Percentiles rank a stretch among this genome's conserved stretches.
phyloP scores from a whole-genome alignment of 192 early-diverging fungal species.

The Rhizophlyctis rosea region DNA sequence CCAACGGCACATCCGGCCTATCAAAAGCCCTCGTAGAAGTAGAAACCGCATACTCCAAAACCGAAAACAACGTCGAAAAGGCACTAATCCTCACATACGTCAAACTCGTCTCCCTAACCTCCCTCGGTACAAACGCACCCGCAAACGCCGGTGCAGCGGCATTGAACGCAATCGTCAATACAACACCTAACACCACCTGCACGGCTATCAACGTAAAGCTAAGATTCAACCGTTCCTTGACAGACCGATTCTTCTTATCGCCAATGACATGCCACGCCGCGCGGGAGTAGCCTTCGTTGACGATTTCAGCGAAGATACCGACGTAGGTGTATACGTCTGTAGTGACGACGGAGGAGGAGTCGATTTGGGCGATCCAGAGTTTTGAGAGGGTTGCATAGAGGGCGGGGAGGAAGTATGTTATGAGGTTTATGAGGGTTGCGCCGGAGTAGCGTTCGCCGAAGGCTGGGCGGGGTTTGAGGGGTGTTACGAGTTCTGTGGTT shows the following conservation, averaged over 20 bases:
- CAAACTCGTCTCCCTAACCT: conserved; percentile 15
- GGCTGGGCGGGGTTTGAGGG: conserved; percentile 4
- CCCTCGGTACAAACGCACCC: conserved; percentile 20
- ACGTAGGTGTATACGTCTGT: conserved; percentile 29
- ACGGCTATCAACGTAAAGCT: conserved; percentile 4
- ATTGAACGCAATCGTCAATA: conserved; percentile 14
- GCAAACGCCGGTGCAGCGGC: conserved; percentile 20
- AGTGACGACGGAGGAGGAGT: conserved; percentile 24
- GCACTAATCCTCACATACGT: conserved; percentile 25
- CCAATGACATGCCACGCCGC: conserved; percentile 27
- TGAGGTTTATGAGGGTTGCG: conserved; percentile 23
- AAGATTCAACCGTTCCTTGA: background rate
- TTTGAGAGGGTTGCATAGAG: conserved; percentile 28
- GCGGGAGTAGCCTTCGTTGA: conserved; percentile 30
- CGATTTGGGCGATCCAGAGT: conserved; percentile 30
- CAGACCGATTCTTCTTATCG: background rate
- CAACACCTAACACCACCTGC: conserved; percentile 5
- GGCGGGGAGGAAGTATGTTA: conserved; percentile 22
- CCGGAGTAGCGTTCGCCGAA: conserved; percentile 19
- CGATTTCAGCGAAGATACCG: conserved; percentile 21
- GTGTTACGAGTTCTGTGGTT: background rate
- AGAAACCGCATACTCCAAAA: conserved; percentile 17
- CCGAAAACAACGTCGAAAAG: conserved; percentile 25
- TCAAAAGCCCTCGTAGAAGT: conserved; percentile 21
- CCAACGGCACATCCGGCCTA: conserved; percentile 25